Evolutionary conservation across 2,329 filamentous ascomycete genomes (phyloP).

Genomic region (Blastomyces parvus): DNA sequence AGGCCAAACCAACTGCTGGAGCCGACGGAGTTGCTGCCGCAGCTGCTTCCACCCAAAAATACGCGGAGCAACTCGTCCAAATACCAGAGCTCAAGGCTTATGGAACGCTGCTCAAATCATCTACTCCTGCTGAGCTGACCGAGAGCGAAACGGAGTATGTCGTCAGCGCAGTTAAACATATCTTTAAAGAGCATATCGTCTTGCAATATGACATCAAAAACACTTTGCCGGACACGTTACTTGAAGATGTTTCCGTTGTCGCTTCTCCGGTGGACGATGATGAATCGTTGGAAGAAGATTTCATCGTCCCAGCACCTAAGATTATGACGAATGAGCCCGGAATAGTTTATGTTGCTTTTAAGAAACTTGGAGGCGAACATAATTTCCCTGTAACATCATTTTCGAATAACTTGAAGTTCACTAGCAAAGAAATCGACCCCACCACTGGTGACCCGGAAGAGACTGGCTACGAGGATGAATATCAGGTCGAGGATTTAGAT

Average conservation of each 20-base stretch:
- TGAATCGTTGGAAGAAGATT: constrained; percentile 68
- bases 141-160: constrained; percentile 98
- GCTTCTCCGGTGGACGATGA: constrained; percentile 74
- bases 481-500: constrained; percentile 89
- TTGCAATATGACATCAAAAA: constrained; percentile 98
- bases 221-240: constrained; percentile 78
- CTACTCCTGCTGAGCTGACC: constrained; percentile 73
- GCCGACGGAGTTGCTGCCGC: constrained; percentile 68
- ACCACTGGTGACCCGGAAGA: constrained; percentile 89
- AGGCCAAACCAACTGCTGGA: constrained; percentile 56
- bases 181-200: constrained; percentile 95
- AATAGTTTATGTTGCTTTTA: constrained; percentile 91
- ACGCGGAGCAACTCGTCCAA: constrained; percentile 73
- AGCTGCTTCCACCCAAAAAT: constrained; percentile 74
- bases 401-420: constrained; percentile 91
- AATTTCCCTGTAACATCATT: constrained; percentile 69
- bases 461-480: constrained; percentile 90
- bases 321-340: constrained; percentile 78
- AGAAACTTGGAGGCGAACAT: constrained; percentile 64
- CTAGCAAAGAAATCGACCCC: constrained; percentile 94
- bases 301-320: constrained; percentile 81
- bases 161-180: constrained; percentile 85
- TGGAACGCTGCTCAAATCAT: constrained; percentile 86
- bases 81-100: constrained; percentile 89
- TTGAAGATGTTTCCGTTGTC: constrained; percentile 80